A percentile compares a stretch with the other conserved stretches of the same genome.
Conservation (phyloP, 2,329 filamentous ascomycete genomes). For the Ceratocystis harringtonii region DNA sequence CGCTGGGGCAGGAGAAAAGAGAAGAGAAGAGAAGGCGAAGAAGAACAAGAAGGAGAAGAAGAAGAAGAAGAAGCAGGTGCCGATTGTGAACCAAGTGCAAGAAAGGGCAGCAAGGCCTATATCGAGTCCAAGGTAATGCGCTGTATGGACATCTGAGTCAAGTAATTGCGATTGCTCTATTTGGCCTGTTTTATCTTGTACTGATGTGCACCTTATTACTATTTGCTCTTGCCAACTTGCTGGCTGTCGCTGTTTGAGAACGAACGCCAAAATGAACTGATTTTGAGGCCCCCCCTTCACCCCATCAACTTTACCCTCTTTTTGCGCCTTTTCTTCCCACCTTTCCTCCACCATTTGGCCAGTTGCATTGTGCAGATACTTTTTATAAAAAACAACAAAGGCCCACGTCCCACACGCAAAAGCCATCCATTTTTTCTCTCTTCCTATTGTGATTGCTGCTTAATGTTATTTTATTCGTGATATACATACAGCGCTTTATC, state of each 20-base stretch:
- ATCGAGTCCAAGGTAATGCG: no score
- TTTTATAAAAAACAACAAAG: conserved; percentile 8
- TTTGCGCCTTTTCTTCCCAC: conserved; percentile 7
- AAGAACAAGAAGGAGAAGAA: no score
- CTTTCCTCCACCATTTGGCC: neutral
- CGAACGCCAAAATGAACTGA: conserved; percentile 4
- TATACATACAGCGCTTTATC: neutral
- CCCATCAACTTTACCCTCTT: neutral
- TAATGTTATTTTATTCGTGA: neutral
- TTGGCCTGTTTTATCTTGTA: no score
- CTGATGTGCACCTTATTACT: no score
- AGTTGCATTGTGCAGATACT: neutral
- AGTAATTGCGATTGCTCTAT: no score
- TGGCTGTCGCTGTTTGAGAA: neutral
- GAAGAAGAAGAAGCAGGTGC: no score
- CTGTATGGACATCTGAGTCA: no score
- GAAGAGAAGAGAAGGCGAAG: no score
- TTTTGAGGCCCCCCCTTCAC: conserved; percentile 9
- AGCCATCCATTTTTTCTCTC: neutral
- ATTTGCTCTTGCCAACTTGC: no score
- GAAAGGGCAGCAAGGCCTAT: no score
- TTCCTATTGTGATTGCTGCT: neutral
- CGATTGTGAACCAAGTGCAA: no score
- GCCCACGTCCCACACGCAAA: conserved; percentile 3
- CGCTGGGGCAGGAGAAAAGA: no score